A percentile compares a stretch with the other conserved stretches of the same genome.
phyloP scores from a whole-genome alignment of 2,329 filamentous ascomycete species.

The Ophiognomonia clavigignenti-juglandacearum region DNA sequence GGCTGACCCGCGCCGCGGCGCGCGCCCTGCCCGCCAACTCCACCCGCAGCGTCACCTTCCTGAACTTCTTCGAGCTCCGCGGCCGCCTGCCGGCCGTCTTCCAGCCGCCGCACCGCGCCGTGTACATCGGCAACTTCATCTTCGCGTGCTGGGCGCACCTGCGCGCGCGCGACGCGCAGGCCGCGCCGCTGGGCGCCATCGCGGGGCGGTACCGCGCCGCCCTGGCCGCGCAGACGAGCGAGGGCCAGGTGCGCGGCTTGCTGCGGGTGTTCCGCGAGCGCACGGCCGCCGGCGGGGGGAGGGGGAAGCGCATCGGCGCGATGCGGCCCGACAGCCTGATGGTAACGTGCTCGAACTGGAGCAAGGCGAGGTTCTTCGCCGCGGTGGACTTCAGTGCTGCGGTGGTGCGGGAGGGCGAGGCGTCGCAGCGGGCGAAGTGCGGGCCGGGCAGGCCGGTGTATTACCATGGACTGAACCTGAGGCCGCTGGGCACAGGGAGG shows the following conservation, averaged over 20 bases:
- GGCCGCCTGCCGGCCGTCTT: slow-evolving; percentile 24
- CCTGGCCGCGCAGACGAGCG: slow-evolving; percentile 15
- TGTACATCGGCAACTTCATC: slow-evolving; percentile 20
- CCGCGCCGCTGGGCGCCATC: slow-evolving; percentile 14
- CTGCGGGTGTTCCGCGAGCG: slow-evolving; percentile 9
- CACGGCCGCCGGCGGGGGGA: too few species aligned
- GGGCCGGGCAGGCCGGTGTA: slow-evolving; percentile 7
- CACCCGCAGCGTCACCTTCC: slow-evolving; percentile 27
- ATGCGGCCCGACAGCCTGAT: slow-evolving; percentile 5
- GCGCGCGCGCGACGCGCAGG: slow-evolving; percentile 5
- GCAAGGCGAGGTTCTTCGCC: slow-evolving; percentile 29
- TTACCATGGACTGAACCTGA: slow-evolving; percentile 6
- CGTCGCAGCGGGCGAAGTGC: neutral
- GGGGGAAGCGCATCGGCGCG: neutral
- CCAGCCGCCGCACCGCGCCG: slow-evolving; percentile 22
- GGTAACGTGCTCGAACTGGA: slow-evolving; percentile 18
- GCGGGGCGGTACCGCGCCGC: slow-evolving; percentile 15
- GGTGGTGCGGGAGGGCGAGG: slow-evolving; percentile 5
- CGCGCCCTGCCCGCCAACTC: slow-evolving; percentile 20
- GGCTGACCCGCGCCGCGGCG: slow-evolving; percentile 29
- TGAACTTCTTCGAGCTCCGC: slow-evolving; percentile 35
- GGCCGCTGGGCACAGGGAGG: slow-evolving; percentile 2
- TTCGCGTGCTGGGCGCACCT: slow-evolving; percentile 6
- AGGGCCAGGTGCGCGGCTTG: slow-evolving; percentile 16
- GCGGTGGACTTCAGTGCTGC: slow-evolving; percentile 30